Evolutionary conservation across 1,284 basidiomycete genomes (phyloP).

Genomic region (Cryptococcus sp.): DNA sequence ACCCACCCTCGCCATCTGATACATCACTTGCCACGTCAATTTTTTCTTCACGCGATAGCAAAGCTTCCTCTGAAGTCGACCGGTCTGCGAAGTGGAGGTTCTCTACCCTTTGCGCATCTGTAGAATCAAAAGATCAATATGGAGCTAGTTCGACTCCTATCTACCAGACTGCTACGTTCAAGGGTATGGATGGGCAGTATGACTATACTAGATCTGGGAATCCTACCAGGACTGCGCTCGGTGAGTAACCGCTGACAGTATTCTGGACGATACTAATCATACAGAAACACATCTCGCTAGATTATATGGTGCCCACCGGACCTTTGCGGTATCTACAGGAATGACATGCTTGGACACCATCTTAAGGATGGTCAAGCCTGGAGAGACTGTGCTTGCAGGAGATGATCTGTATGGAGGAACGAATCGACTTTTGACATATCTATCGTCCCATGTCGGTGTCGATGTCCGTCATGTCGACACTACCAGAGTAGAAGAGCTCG

Average conservation of each 20-base stretch:
- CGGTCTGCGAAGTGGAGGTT: slow-evolving; percentile 41
- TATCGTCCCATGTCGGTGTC: slow-evolving; percentile 81
- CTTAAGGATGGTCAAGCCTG: slow-evolving; percentile 86
- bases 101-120: slow-evolving; percentile 64
- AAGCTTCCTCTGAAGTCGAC: slow-evolving; percentile 15
- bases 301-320: slow-evolving; percentile 82
- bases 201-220: slow-evolving; percentile 96
- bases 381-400: slow-evolving; percentile 90
- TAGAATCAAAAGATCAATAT: slow-evolving; percentile 93
- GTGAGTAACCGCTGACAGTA: slow-evolving; percentile 52
- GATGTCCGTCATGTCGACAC: slow-evolving; percentile 93
- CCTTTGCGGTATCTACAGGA: slow-evolving; percentile 88
- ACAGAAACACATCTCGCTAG: slow-evolving; percentile 88
- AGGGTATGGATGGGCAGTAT: slow-evolving; percentile 78
- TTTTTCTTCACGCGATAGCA: slow-evolving; percentile 27
- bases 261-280: not conserved
- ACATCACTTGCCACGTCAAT: slow-evolving; percentile 19
- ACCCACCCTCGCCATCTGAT: slow-evolving; percentile 34
- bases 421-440: slow-evolving; percentile 89
- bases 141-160: slow-evolving; percentile 92
- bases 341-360: slow-evolving; percentile 99
- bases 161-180: slow-evolving; percentile 98
- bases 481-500: slow-evolving; percentile 57
- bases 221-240: slow-evolving; percentile 89
- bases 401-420: slow-evolving; percentile 98